Conservation (phyloP, 495 filamentous ascomycete genomes). For the Daldinia loculata region DNA sequence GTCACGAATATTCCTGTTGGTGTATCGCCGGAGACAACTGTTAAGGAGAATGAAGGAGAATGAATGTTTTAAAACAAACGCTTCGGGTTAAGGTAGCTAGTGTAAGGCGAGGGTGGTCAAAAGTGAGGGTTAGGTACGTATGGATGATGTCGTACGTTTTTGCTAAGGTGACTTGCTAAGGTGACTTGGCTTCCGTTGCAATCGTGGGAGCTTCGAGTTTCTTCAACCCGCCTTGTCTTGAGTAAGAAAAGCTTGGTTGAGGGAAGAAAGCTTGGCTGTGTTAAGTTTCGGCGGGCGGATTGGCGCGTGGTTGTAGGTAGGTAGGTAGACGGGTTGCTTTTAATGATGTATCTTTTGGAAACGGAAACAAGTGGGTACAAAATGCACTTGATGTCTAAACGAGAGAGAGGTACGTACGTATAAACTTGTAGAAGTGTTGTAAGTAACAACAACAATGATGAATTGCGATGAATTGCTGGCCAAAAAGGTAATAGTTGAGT, state of each 20-base stretch:
- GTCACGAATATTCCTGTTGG: neutral
- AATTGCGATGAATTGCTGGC: constrained; percentile 5
- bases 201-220: constrained; percentile 2
- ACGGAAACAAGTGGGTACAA: constrained; percentile 11
- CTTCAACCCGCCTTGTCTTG: constrained; percentile 3
- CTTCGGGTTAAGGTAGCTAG: constrained; percentile 3
- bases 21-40: constrained; percentile 3
- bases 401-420: neutral
- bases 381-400: constrained; percentile 6
- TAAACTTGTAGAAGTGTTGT: neutral
- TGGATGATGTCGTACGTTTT: constrained; percentile 29
- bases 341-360: constrained; percentile 8
- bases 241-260: neutral
- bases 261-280: constrained; percentile 28
- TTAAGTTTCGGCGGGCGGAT: constrained; percentile 23
- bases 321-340: constrained; percentile 4
- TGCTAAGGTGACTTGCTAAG: neutral
- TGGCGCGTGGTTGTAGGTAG: constrained; percentile 8
- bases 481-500: constrained; percentile 7
- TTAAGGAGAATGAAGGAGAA: constrained; percentile 1
- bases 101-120: neutral
- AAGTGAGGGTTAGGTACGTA: constrained; percentile 7
- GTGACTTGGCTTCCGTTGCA: constrained; percentile 21
- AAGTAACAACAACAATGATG: constrained; percentile 5
- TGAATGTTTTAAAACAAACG: constrained; percentile 9